Conservation (phyloP, 345 rosid species). For the Heritiera littoralis region DNA sequence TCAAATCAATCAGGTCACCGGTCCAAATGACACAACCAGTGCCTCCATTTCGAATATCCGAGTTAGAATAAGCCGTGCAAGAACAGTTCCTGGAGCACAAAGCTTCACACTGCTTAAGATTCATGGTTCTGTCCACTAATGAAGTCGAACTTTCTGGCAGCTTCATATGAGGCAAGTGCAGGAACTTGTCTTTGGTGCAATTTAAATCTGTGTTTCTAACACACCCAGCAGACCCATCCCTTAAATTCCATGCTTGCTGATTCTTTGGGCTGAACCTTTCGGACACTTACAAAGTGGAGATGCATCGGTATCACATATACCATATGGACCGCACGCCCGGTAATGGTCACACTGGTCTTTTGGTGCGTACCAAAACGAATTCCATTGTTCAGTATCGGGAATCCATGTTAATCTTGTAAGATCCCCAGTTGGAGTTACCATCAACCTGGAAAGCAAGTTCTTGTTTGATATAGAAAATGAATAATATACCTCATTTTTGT, state of each 20-base stretch:
- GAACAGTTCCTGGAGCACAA: slow-evolving; percentile 44
- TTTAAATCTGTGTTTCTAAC: slow-evolving; percentile 48
- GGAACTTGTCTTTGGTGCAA: slow-evolving; percentile 55
- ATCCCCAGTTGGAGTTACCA: slow-evolving; percentile 44
- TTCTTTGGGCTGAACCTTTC: slow-evolving; percentile 55
- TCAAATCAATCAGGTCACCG: slow-evolving; percentile 42
- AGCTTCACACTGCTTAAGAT: slow-evolving; percentile 37
- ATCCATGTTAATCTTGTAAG: slow-evolving; percentile 72
- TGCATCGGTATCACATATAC: slow-evolving; percentile 65
- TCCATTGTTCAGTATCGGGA: slow-evolving; percentile 46
- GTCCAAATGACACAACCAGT: slow-evolving; percentile 59
- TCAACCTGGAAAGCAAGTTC: slow-evolving; percentile 51
- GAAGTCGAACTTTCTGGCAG: slow-evolving; percentile 59
- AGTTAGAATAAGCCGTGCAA: slow-evolving; percentile 48
- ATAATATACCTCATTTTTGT: slow-evolving; percentile 50
- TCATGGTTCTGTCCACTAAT: slow-evolving; percentile 40
- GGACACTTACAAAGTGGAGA: slow-evolving; percentile 79
- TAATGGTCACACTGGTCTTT: slow-evolving; percentile 82
- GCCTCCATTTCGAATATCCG: slow-evolving; percentile 38
- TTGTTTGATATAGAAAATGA: slow-evolving; percentile 37
- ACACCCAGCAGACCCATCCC: slow-evolving; percentile 74
- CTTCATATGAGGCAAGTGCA: slow-evolving; percentile 57
- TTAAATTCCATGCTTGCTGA: slow-evolving; percentile 52
- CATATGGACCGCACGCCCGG: slow-evolving; percentile 60
- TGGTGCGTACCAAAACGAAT: slow-evolving; percentile 72